Evolutionary conservation across 495 filamentous ascomycete genomes (phyloP).

Genomic region (Polyplosphaeria fusca): DNA sequence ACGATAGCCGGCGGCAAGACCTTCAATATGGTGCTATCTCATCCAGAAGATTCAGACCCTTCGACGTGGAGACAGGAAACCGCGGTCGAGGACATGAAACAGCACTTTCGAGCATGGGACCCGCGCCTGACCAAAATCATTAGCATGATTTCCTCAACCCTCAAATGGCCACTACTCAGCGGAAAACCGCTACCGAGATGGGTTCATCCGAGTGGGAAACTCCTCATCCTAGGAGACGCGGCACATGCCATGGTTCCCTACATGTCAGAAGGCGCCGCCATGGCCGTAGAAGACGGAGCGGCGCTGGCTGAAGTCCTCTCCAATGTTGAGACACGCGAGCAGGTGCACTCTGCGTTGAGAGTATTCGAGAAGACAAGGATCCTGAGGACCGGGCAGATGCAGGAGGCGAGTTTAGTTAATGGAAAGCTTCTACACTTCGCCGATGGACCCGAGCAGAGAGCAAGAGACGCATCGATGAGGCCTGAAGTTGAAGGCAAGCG

Average conservation of each 20-base stretch:
- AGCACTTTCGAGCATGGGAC: slow-evolving; percentile 47
- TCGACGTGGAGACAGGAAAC: slow-evolving; percentile 29
- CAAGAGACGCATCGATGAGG: slow-evolving; percentile 46
- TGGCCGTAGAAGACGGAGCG: slow-evolving; percentile 45
- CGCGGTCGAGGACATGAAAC: slow-evolving; percentile 28
- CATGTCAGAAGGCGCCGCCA: slow-evolving; percentile 49
- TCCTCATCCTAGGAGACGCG: slow-evolving; percentile 49
- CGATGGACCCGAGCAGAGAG: slow-evolving; percentile 46
- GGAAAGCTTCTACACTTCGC: slow-evolving; percentile 47
- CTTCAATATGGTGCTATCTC: slow-evolving; percentile 37
- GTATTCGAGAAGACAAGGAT: slow-evolving; percentile 33
- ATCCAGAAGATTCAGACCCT: slow-evolving; percentile 27
- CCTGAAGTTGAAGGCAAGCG: slow-evolving; percentile 35
- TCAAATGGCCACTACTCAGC: slow-evolving; percentile 47
- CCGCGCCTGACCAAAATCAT: slow-evolving; percentile 44
- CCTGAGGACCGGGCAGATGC: slow-evolving; percentile 32
- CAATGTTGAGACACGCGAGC: background rate
- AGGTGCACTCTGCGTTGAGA: slow-evolving; percentile 17
- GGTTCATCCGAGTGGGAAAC: slow-evolving; percentile 31
- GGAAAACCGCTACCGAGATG: slow-evolving; percentile 39
- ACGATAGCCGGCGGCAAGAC: slow-evolving; percentile 23
- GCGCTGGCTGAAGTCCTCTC: slow-evolving; percentile 34
- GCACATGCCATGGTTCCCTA: slow-evolving; percentile 54
- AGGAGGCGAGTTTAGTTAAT: slow-evolving; percentile 37
- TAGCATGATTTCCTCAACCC: slow-evolving; percentile 40